Conservation (phyloP, 192 early-diverging fungal genomes). For the Backusella tuberculispora region DNA sequence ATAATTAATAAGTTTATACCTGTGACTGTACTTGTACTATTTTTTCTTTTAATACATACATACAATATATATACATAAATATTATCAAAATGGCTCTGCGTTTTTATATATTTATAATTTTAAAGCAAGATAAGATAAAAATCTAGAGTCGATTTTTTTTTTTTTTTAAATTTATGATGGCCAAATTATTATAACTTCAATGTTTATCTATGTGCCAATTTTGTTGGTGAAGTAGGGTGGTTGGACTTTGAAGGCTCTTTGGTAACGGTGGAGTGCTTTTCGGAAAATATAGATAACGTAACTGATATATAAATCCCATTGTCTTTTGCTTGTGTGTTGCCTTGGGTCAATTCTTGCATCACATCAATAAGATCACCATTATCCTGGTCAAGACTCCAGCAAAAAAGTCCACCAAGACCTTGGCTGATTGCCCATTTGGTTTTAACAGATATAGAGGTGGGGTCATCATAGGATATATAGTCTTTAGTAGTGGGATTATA, state of each 20-base stretch:
- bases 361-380: conserved; percentile 62
- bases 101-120: too few species aligned
- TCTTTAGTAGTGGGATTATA: conserved; percentile 59
- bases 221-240: not conserved
- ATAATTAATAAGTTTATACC: too few species aligned
- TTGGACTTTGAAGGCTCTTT: not conserved
- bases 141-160: too few species aligned
- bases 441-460: conserved; percentile 58
- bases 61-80: too few species aligned
- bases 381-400: conserved; percentile 71
- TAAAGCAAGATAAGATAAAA: too few species aligned
- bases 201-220: not conserved
- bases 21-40: too few species aligned
- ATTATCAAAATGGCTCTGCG: too few species aligned
- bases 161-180: too few species aligned
- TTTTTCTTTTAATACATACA: too few species aligned
- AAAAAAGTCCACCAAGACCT: conserved; percentile 64
- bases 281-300: not conserved
- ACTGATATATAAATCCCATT: not conserved
- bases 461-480: conserved; percentile 76
- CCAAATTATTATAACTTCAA: too few species aligned
- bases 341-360: not conserved
- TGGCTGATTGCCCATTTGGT: conserved; percentile 56
- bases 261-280: not conserved
- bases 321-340: not conserved